Conservation (phyloP, 129 eudicot species). For the Saussurea involucrata region DNA sequence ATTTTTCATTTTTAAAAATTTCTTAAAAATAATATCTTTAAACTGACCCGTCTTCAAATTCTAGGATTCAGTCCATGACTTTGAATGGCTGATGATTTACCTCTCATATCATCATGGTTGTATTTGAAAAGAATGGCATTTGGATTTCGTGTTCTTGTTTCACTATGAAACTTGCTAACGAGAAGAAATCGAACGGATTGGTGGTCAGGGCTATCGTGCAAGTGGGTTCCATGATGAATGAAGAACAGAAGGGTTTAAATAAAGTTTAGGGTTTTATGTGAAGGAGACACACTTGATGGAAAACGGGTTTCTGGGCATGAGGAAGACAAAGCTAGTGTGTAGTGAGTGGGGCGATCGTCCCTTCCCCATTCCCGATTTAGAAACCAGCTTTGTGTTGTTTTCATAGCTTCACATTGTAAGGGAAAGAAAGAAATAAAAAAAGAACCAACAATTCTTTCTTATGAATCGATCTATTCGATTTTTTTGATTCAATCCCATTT, state of each 20-base stretch:
- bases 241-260: slow-evolving; percentile 23
- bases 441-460: not conserved
- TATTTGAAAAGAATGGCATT: slow-evolving; percentile 20
- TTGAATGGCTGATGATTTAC: not conserved
- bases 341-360: slow-evolving; percentile 68
- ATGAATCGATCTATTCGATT: slow-evolving; percentile 23
- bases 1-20: not conserved
- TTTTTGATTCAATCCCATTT: not conserved
- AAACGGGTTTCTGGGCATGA: slow-evolving; percentile 59
- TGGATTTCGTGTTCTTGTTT: slow-evolving; percentile 23
- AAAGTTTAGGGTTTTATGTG: slow-evolving; percentile 42
- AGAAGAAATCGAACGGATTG: slow-evolving; percentile 5
- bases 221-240: slow-evolving; percentile 18
- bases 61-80: not conserved
- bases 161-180: not conserved
- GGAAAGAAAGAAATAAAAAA: too few species aligned
- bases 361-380: too few species aligned
- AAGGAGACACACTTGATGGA: slow-evolving; percentile 46
- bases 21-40: not conserved
- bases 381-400: too few species aligned
- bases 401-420: too few species aligned
- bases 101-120: slow-evolving; percentile 4
- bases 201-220: slow-evolving; percentile 34
- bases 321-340: slow-evolving; percentile 69
- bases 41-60: not conserved